These are phyloP conservation scores for Dillenia turbinata DNA, from an alignment of 164 flowering plant genomes.

Conservation along the genomic window DNA sequence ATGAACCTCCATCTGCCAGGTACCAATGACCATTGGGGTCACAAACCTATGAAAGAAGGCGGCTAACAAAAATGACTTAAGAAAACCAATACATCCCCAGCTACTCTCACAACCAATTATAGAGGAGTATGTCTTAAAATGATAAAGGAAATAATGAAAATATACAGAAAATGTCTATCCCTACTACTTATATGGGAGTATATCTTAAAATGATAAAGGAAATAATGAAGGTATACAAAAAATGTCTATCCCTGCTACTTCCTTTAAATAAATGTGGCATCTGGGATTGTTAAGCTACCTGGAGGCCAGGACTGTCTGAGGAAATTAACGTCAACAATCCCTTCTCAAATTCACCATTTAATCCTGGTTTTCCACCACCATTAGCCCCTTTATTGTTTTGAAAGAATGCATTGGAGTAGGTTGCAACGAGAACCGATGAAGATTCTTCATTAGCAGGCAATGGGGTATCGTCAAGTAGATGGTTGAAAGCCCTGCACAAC, in stretches of 20 bases:
- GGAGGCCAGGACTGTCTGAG: conserved; percentile 75
- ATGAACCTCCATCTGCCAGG: conserved; percentile 67
- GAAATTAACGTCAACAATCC: conserved; percentile 81
- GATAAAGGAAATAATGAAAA: no score
- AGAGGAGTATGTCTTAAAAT: no score
- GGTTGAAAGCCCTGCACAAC: conserved; percentile 67
- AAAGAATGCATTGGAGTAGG: conserved; percentile 41
- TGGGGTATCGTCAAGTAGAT: conserved; percentile 88
- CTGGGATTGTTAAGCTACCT: conserved; percentile 35
- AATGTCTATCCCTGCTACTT: no score
- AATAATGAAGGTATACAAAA: no score
- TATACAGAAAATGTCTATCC: no score
- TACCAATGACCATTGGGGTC: conserved; percentile 97
- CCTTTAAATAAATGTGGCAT: neutral
- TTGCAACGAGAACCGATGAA: conserved; percentile 81
- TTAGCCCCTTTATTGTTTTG: conserved; percentile 63
- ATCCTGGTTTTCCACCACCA: conserved; percentile 59
- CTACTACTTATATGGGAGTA: no score
- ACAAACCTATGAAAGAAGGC: conserved; percentile 58
- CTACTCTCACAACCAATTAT: neutral
- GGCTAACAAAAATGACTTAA: conserved; percentile 21
- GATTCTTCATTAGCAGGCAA: conserved; percentile 75
- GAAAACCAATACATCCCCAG: conserved; percentile 7
- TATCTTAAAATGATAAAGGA: no score
- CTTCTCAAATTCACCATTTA: conserved; percentile 72